Base-by-base conservation (phyloP, 306 rosid species). In the Trifolium repens region DNA sequence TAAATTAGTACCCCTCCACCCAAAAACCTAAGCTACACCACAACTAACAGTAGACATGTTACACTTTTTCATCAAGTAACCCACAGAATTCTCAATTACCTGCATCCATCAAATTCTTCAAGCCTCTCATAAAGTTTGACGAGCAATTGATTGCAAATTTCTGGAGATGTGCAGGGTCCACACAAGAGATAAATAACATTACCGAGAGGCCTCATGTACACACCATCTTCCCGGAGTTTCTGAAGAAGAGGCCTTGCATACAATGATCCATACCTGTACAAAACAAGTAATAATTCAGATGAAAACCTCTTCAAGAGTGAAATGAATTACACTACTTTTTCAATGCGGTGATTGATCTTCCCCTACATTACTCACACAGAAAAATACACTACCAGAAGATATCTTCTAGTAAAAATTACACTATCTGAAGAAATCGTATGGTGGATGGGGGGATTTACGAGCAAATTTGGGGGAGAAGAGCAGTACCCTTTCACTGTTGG, bases 81-180 rank as follows among this genome's bases (percentile, higher is more conserved):
- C 12, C 52, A 19, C 53, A 72, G 58, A 71, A 67, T 26, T 60
- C 44, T 83, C 59, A 74, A 32, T 47, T 60, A 55, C 62, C 62
- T 43, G 44, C 60, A 71, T 55, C 57, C 69, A 59, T 63, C 66
- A 81, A 90, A 88, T 69, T 89, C 93, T 65, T 91, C 87, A 27
- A 94, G 94, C 83, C 90, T 84, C 76, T 42, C 52, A 26, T 72
- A 78, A 58, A 94, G 96, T 78, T 91, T 91, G 66, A 77, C 52
- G 44, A 94, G 90, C n/a, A 87, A 75, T 80, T 87, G 89, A 84
- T 47, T 75, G 88, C 96, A 94, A 77, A 79, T 75, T 43, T 85
- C 80, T 42, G 97, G 87, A 78, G 89, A 83, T 26, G 97, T 90
- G 91, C 96, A 92, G 61, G 98, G 98, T 66, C 96, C 97, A 65